phyloP scores from a whole-genome alignment of 148 eudicot species.

The Pharnaceum exiguum region DNA sequence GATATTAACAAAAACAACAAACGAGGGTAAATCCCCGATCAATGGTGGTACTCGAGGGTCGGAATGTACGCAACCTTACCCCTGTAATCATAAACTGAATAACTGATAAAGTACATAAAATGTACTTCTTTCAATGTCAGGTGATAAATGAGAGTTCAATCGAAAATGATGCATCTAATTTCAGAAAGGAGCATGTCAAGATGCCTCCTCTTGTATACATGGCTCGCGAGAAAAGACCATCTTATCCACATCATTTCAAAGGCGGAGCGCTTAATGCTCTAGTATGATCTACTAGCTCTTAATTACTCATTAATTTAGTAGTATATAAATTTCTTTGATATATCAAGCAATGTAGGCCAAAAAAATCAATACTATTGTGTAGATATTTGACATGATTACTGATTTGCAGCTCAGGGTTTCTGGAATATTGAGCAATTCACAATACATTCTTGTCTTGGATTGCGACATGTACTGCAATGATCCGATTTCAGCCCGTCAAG shows the following conservation, averaged over 20 bases:
- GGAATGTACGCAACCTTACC: no score
- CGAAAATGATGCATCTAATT: background rate
- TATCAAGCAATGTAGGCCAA: no score
- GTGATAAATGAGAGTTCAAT: slow-evolving; percentile 20
- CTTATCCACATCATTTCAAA: slow-evolving; percentile 52
- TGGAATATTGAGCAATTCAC: slow-evolving; percentile 49
- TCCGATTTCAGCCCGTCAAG: slow-evolving; percentile 57
- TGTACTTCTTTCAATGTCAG: slow-evolving; percentile 19
- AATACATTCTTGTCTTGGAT: slow-evolving; percentile 51
- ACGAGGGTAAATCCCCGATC: no score
- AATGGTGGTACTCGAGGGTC: no score
- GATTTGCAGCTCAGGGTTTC: slow-evolving; percentile 63
- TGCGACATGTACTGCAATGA: slow-evolving; percentile 81
- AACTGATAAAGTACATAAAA: no score
- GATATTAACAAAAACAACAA: no score
- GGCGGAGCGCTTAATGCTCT: slow-evolving; percentile 67
- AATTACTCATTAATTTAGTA: background rate
- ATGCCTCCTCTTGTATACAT: slow-evolving; percentile 54
- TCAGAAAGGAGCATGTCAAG: background rate
- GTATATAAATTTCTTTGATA: no score
- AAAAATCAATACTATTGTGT: background rate
- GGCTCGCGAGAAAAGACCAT: slow-evolving; percentile 49
- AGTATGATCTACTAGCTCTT: slow-evolving; percentile 20
- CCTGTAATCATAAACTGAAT: no score
- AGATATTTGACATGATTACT: background rate